Percentiles rank a stretch among this genome's conserved stretches.
Evolutionary conservation across 352 stramenopile genomes (phyloP).

Genomic region (Lagenidium sp.): DNA sequence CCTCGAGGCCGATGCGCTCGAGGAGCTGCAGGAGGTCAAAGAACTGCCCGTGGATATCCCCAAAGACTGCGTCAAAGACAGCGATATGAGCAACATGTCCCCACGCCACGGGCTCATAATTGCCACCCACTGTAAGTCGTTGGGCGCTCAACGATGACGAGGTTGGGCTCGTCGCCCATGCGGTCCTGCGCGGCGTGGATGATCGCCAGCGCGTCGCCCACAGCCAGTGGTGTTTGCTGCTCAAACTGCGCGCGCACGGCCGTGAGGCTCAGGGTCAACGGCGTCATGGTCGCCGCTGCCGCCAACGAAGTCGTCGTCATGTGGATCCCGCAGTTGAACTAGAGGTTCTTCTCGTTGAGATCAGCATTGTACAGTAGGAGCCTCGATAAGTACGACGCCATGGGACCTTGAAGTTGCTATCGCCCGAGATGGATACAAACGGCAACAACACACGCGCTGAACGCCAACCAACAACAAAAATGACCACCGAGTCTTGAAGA

Average conservation of each 20-base stretch:
- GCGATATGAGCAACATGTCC: conserved; percentile 3
- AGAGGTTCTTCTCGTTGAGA: too few species aligned
- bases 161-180: conserved; percentile 50
- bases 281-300: conserved; percentile 22
- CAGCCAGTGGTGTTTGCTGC: conserved; percentile 39
- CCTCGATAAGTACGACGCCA: too few species aligned
- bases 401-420: too few species aligned
- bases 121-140: conserved; percentile 21
- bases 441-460: too few species aligned
- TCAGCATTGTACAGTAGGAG: too few species aligned
- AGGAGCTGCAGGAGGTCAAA: conserved; percentile 63
- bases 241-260: conserved; percentile 44
- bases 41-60: conserved; percentile 78
- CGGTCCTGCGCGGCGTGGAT: conserved; percentile 61
- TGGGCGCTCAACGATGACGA: conserved; percentile 29
- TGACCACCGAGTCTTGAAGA: too few species aligned
- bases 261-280: conserved; percentile 26
- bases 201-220: conserved; percentile 44
- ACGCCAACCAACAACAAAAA: too few species aligned
- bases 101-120: neutral
- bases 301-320: too few species aligned
- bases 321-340: too few species aligned
- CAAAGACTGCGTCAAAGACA: conserved; percentile 42
- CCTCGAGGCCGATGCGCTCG: conserved; percentile 27
- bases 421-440: too few species aligned